These are phyloP conservation scores for Rossbeevera mucosa DNA, from an alignment of 768 basidiomycete genomes.

Conservation along the genomic window DNA sequence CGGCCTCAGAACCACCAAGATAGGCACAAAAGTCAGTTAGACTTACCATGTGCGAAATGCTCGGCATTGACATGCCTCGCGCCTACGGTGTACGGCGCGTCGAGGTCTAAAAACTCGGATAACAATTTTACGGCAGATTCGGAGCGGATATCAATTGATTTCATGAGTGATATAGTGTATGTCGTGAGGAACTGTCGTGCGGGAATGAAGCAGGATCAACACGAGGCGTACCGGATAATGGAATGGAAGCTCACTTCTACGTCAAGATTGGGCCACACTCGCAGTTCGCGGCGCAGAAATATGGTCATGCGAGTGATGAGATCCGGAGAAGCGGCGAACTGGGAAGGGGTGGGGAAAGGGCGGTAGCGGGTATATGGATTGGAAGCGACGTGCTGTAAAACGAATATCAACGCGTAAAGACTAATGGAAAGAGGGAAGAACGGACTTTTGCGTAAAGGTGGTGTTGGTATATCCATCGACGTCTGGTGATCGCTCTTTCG, in stretches of 20 bases:
- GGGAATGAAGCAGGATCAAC: slow-evolving; percentile 6
- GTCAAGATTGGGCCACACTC: slow-evolving; percentile 86
- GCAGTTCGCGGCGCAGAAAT: slow-evolving; percentile 81
- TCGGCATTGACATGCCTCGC: slow-evolving; percentile 69
- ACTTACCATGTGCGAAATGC: slow-evolving; percentile 88
- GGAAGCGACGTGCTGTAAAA: slow-evolving; percentile 81
- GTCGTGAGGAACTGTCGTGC: slow-evolving; percentile 76
- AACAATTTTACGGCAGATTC: slow-evolving; percentile 81
- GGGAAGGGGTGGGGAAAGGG: slow-evolving; percentile 84
- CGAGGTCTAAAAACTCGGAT: slow-evolving; percentile 85
- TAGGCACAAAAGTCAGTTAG: background rate
- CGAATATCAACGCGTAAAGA: slow-evolving; percentile 1
- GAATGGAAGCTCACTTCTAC: slow-evolving; percentile 59
- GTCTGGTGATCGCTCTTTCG: slow-evolving; percentile 64
- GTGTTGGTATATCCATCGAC: slow-evolving; percentile 79
- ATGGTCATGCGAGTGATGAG: slow-evolving; percentile 69
- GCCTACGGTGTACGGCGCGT: slow-evolving; percentile 52
- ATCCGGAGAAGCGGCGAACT: slow-evolving; percentile 74
- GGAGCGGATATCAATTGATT: slow-evolving; percentile 87
- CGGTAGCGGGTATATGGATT: slow-evolving; percentile 81
- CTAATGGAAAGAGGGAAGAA: slow-evolving; percentile 15
- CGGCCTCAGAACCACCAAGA: background rate
- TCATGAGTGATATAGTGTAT: slow-evolving; percentile 86
- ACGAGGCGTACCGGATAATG: background rate
- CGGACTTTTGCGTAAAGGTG: slow-evolving; percentile 79